A percentile compares a stretch with the other conserved stretches of the same genome.
phyloP scores from a whole-genome alignment of 2,329 filamentous ascomycete genomes.

The Phaeophleospora eucalypticola region DNA sequence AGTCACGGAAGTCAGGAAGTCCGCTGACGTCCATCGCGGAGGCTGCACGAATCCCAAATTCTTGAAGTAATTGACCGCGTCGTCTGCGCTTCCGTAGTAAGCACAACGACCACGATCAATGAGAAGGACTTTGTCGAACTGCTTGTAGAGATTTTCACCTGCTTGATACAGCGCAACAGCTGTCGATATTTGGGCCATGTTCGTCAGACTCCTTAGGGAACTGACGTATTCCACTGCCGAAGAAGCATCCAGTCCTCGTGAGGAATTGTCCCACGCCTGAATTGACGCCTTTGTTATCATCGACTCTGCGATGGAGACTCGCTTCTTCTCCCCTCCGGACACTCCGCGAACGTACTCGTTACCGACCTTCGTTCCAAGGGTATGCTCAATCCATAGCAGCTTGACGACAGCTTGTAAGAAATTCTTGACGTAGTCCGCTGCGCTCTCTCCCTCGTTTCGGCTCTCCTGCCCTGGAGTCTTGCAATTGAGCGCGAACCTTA shows the following conservation, averaged over 20 bases:
- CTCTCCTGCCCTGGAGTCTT: constrained; percentile 59
- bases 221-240: constrained; percentile 70
- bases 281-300: constrained; percentile 55
- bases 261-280: constrained; percentile 75
- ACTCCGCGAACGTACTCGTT: constrained; percentile 72
- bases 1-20: constrained; percentile 74
- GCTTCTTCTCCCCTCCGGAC: constrained; percentile 69
- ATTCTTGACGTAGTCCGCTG: constrained; percentile 57
- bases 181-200: constrained; percentile 35
- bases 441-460: constrained; percentile 53
- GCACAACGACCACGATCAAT: constrained; percentile 65
- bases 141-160: constrained; percentile 62
- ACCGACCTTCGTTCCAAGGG: constrained; percentile 67
- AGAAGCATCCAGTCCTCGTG: constrained; percentile 65
- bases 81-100: constrained; percentile 62
- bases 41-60: constrained; percentile 68
- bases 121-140: constrained; percentile 65
- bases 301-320: constrained; percentile 77
- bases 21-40: constrained; percentile 64
- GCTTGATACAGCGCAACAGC: constrained; percentile 69
- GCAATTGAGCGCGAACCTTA: constrained; percentile 72
- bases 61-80: constrained; percentile 65
- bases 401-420: constrained; percentile 54
- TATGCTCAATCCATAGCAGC: constrained; percentile 69
- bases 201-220: constrained; percentile 61